Conservation (phyloP, 805 yeast species). For the Starmerella roubikii region DNA sequence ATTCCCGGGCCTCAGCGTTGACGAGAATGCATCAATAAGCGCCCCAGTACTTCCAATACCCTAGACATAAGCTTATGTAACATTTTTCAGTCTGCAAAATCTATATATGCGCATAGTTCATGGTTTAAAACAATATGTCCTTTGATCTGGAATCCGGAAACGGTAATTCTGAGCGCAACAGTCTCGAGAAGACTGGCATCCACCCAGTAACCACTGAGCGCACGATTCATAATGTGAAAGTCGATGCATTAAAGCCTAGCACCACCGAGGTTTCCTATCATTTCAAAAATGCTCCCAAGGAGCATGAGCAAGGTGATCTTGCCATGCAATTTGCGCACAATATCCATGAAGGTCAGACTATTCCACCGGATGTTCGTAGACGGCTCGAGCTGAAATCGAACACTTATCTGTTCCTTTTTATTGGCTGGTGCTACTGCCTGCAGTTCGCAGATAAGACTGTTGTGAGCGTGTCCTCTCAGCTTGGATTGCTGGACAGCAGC, state of each 20-base stretch:
- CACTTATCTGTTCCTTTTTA: not conserved
- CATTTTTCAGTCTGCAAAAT: too few relatives aligned
- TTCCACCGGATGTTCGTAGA: not conserved
- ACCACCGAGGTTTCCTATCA: not conserved
- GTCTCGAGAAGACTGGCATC: slow-evolving; percentile 12
- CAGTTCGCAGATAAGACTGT: slow-evolving; percentile 14
- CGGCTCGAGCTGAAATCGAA: not conserved
- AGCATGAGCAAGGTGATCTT: not conserved
- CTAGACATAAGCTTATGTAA: too few relatives aligned
- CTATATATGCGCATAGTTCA: too few relatives aligned
- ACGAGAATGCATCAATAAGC: too few relatives aligned
- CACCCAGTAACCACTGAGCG: not conserved
- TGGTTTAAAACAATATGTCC: too few relatives aligned
- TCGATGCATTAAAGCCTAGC: not conserved
- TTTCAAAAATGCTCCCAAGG: not conserved
- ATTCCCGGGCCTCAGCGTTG: too few relatives aligned
- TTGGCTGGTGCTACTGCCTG: slow-evolving; percentile 6
- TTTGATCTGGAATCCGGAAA: too few relatives aligned
- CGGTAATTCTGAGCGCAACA: too few relatives aligned
- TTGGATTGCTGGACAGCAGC: not conserved
- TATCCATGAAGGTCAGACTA: not conserved
- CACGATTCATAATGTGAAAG: not conserved
- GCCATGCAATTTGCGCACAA: not conserved
- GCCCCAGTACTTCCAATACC: too few relatives aligned
- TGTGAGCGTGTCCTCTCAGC: slow-evolving; percentile 1